Percentiles rank a stretch among this genome's conserved stretches.
phyloP scores from a whole-genome alignment of 2,329 filamentous ascomycete genomes.

The Pseudopyricularia javanii region DNA sequence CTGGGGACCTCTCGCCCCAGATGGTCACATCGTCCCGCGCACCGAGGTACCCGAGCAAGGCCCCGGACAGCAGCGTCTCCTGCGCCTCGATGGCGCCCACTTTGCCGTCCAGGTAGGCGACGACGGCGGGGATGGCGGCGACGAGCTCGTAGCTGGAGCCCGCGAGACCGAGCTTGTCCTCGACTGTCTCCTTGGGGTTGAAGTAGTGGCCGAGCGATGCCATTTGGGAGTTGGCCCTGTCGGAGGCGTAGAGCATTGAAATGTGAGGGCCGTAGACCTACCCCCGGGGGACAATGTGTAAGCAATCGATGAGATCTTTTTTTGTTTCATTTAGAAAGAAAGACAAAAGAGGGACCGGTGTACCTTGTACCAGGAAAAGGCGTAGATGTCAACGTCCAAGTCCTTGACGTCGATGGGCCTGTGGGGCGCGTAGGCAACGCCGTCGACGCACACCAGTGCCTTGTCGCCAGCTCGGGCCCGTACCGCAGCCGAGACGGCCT shows the following conservation, averaged over 20 bases:
- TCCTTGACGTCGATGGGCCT: slow-evolving; percentile 54
- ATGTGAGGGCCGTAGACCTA: slow-evolving; percentile 63
- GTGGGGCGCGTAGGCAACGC: slow-evolving; percentile 66
- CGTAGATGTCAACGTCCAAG: slow-evolving; percentile 62
- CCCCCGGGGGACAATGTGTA: not conserved
- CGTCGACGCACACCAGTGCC: slow-evolving; percentile 60
- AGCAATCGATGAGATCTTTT: too few species aligned
- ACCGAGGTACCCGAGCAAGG: slow-evolving; percentile 43
- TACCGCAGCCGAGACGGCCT: slow-evolving; percentile 39
- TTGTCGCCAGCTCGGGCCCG: slow-evolving; percentile 29
- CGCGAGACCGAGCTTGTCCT: slow-evolving; percentile 57
- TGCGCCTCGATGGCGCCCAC: slow-evolving; percentile 40
- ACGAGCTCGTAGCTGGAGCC: slow-evolving; percentile 60
- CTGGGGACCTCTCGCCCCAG: slow-evolving; percentile 37
- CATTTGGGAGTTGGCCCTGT: slow-evolving; percentile 40
- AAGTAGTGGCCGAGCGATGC: slow-evolving; percentile 53
- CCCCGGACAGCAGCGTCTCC: slow-evolving; percentile 42
- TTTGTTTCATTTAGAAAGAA: too few species aligned
- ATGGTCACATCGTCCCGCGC: slow-evolving; percentile 37
- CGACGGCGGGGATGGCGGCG: slow-evolving; percentile 46
- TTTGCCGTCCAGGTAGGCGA: slow-evolving; percentile 39
- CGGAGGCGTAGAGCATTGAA: slow-evolving; percentile 55
- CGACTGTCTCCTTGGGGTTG: slow-evolving; percentile 45
- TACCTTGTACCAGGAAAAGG: slow-evolving; percentile 69
- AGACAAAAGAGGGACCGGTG: not conserved